A percentile compares a stretch with the other conserved stretches of the same genome.
phyloP scores from a whole-genome alignment of 73 alveolate species.

The Breviolum minutum region DNA sequence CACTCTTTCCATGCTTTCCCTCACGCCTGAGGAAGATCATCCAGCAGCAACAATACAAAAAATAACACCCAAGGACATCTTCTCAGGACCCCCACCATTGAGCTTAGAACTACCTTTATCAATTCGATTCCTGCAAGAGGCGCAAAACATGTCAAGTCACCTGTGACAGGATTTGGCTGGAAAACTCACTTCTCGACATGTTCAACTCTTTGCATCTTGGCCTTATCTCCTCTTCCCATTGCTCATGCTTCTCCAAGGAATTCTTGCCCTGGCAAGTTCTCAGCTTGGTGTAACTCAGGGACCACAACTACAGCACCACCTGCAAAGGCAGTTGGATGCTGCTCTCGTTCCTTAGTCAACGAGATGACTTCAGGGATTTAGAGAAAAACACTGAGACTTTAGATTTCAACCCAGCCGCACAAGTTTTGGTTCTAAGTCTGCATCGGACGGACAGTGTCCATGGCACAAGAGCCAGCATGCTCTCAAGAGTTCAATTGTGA shows the following conservation, averaged over 20 bases:
- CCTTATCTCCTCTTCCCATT: constrained; percentile 56
- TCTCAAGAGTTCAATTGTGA: background rate
- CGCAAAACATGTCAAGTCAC: background rate
- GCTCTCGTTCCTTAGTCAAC: background rate
- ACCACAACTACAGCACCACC: background rate
- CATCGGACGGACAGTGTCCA: constrained; percentile 22
- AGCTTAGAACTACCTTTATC: constrained; percentile 76
- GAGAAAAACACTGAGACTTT: too few species aligned
- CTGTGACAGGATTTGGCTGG: background rate
- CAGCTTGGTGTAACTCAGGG: background rate
- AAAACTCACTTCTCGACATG: background rate
- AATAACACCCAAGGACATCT: background rate
- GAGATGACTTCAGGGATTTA: too few species aligned
- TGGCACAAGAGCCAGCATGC: constrained; percentile 5
- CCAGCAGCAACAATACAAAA: background rate
- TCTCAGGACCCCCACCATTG: background rate
- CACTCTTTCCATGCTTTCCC: constrained; percentile 27
- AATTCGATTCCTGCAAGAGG: constrained; percentile 35
- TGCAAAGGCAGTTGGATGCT: constrained; percentile 7
- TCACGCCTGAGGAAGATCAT: background rate
- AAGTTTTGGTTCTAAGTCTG: background rate
- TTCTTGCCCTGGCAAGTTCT: constrained; percentile 7
- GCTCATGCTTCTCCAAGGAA: constrained; percentile 50
- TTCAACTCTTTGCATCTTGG: background rate
- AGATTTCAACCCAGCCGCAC: background rate